Conservation (phyloP, 2,329 filamentous ascomycete species). For the Xylaria sp. region DNA sequence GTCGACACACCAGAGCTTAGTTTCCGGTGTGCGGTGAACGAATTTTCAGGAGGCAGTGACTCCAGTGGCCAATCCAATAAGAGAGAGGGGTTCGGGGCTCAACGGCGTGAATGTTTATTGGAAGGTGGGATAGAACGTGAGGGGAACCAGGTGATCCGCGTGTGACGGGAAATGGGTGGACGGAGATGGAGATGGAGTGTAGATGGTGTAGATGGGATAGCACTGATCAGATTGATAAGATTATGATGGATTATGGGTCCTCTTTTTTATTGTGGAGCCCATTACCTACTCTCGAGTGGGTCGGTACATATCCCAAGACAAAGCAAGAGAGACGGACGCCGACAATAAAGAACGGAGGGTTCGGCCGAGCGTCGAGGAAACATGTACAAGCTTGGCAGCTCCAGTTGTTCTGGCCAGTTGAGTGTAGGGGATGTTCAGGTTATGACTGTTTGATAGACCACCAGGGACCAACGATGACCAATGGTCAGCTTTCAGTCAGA, state of each 20-base stretch:
- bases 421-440: background rate
- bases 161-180: background rate
- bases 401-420: background rate
- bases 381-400: slow-evolving; percentile 1
- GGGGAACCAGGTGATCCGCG: slow-evolving; percentile 33
- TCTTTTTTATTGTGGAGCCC: background rate
- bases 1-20: background rate
- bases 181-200: slow-evolving; percentile 30
- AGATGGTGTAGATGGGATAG: slow-evolving; percentile 42
- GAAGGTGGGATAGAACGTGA: slow-evolving; percentile 22
- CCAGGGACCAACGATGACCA: slow-evolving; percentile 14
- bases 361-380: background rate
- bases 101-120: slow-evolving; percentile 15
- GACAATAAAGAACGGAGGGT: background rate
- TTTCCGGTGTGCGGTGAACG: slow-evolving; percentile 21
- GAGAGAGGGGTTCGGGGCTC: slow-evolving; percentile 14
- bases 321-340: background rate
- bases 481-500: slow-evolving; percentile 4
- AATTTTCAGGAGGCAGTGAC: background rate
- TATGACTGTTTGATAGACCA: slow-evolving; percentile 9
- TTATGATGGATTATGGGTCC: slow-evolving; percentile 44
- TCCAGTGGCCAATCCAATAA: slow-evolving; percentile 9
- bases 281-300: background rate
- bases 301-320: background rate
- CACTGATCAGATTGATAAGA: slow-evolving; percentile 56